Evolutionary conservation across 2,329 filamentous ascomycete genomes (phyloP), one percentile per base, ranked within the genome.

Genomic region (Amauroascus niger): DNA sequence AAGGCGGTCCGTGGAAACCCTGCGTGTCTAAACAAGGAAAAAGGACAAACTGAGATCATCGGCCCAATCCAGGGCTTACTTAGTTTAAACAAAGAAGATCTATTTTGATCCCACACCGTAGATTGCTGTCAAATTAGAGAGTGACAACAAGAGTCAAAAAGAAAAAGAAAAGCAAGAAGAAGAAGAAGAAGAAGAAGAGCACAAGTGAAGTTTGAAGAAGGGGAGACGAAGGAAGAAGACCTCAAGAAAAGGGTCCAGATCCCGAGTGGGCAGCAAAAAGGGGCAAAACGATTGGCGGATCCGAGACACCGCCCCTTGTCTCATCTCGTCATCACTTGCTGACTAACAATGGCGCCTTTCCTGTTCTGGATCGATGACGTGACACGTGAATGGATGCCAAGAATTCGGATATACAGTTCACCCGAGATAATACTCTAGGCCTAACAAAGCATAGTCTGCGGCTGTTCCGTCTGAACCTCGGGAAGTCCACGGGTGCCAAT

Each of bases 281-380:
- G 16, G 18, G 33, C 8, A 30, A 30, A n/a, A 33, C 18, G 5
- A n/a, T 18, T 16, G 16, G 37, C 37, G 28, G 26, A 18, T 20
- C 26, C n/a, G 16, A 37, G 39, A 41, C 37, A 18, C n/a, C 7
- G 14, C 49, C n/a, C n/a, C n/a, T 14, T 52, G 49, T 52, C 13
- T 52, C 49, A 52, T 35, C 39, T 52, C 49, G 49, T 52, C 49
- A 52, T 52, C 24, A 18, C 39, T 41, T 16, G 24, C 39, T 26
- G 39, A 40, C 11, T 14, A n/a, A n/a, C n/a, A n/a, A n/a, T 7
- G 32, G 20, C 50, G 50, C 50, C 30, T 47, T 53, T 32, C 50
- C 50, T 30, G 11, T 53, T 53, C n/a, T 40, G 40, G 26, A 43
- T 24, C 22, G 22, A 20, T 32, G 18, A 37, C 41, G 30, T 39